Base-by-base conservation (phyloP, 129 eudicot species). In the Apium graveolens region DNA sequence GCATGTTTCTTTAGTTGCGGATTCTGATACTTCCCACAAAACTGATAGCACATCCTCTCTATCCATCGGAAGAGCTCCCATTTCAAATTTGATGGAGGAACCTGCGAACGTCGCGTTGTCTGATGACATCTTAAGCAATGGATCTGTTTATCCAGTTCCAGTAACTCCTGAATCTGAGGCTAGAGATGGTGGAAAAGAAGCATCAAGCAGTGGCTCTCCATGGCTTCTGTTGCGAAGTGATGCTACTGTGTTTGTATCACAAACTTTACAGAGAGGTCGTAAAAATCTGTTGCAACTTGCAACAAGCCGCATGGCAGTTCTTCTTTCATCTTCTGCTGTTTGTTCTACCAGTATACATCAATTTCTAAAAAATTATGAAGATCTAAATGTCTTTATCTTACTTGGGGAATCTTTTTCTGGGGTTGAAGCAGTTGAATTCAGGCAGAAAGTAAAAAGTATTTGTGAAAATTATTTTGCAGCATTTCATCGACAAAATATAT, bases 331-430 rank as follows among this genome's bases (percentile, higher is more conserved):
- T 69, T 73, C 87, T 55, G 97, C 97, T n/a, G 93, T 87, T 84
- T 79, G 82, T 79, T 95, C 97, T 46, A 83, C 95, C 60, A 95
- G 99, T 81, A 90, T 92, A 86, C 97, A 95, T 83, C 96, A 95
- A 80, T 95, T 92, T 85, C 70, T 95, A 78, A 92, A 84, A 86
- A 83, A 87, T 76, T 92, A 95, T 86, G 96, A 92, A 79, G 97
- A 95, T 85, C 78, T 95, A 73, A 88, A 85, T 81, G 81, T 85
- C 81, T 95, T 92, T 82, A 86, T 92, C 79, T 81, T 95, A 82
- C 87, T 91, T 70, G 99, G 99, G 84, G 99, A 95, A 86, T 90
- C 97, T 76, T 95, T 95, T 75, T 90, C 92, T 87, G 99, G 95
- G 75, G 73, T 80, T 69, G 92, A 95, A 77, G 97, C 96, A 74